Evolutionary conservation across 2,329 filamentous ascomycete species (phyloP).

Genomic region (Neophaeococcomyces mojaviensis): DNA sequence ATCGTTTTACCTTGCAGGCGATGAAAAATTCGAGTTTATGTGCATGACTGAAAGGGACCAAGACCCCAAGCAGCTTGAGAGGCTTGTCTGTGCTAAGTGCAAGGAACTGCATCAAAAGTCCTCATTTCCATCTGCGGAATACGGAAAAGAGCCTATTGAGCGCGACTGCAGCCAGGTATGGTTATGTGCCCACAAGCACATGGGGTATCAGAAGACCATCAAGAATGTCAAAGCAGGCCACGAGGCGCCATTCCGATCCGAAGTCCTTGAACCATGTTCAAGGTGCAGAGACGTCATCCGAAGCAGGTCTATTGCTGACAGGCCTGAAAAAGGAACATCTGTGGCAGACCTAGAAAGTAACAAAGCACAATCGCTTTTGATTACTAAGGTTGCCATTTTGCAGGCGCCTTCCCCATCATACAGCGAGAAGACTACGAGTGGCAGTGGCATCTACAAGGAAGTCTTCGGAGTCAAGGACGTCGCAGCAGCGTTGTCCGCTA

Average conservation of each 20-base stretch:
- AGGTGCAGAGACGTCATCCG: slow-evolving; percentile 22
- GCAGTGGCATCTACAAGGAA: slow-evolving; percentile 23
- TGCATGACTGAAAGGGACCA: slow-evolving; percentile 24
- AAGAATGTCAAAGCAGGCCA: slow-evolving; percentile 20
- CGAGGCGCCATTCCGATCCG: slow-evolving; percentile 20
- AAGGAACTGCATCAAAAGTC: slow-evolving; percentile 17
- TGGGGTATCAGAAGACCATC: slow-evolving; percentile 20
- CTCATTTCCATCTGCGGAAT: slow-evolving; percentile 19
- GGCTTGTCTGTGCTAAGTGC: slow-evolving; percentile 20
- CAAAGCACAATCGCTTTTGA: slow-evolving; percentile 19
- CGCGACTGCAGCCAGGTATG: slow-evolving; percentile 23
- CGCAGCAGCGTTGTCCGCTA: slow-evolving; percentile 17
- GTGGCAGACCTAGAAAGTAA: slow-evolving; percentile 19
- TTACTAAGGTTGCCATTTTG: slow-evolving; percentile 22
- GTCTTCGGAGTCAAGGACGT: slow-evolving; percentile 22
- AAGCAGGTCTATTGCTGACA: slow-evolving; percentile 20
- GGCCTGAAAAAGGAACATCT: slow-evolving; percentile 21
- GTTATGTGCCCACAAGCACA: slow-evolving; percentile 21
- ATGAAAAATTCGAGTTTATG: slow-evolving; percentile 22
- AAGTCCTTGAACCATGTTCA: slow-evolving; percentile 20
- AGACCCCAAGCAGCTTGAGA: slow-evolving; percentile 17
- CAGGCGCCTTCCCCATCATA: slow-evolving; percentile 20
- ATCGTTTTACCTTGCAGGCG: slow-evolving; percentile 20
- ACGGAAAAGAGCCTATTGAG: slow-evolving; percentile 11
- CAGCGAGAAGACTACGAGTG: slow-evolving; percentile 15